Evolutionary conservation across 371 early-diverging fungal genomes (phyloP).

Genomic region (Mucor irregularis): DNA sequence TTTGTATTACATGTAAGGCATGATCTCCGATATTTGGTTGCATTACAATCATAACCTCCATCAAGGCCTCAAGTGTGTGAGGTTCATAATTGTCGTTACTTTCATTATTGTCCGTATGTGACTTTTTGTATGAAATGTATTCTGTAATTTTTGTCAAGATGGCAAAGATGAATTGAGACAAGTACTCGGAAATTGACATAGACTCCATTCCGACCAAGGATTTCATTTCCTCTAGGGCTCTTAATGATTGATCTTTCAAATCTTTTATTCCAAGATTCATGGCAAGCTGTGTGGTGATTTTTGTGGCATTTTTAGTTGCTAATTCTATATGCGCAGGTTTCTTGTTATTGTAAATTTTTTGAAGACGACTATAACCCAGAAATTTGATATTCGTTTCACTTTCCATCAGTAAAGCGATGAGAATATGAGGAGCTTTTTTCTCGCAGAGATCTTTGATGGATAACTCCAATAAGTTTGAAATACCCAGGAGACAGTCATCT

Average conservation of each 20-base stretch:
- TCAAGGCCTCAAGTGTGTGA: conserved; percentile 3
- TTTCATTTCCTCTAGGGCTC: not conserved
- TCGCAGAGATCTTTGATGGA: too few relatives aligned
- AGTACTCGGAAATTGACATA: not conserved
- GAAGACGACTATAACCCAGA: too few relatives aligned
- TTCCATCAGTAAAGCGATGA: too few relatives aligned
- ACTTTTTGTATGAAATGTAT: conserved; percentile 11
- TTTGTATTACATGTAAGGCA: conserved; percentile 17
- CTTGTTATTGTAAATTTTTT: not conserved
- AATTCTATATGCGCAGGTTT: not conserved
- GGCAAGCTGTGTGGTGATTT: conserved; percentile 3
- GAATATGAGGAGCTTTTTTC: too few relatives aligned
- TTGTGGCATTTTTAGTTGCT: not conserved
- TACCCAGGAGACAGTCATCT: too few relatives aligned
- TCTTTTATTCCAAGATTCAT: conserved; percentile 2
- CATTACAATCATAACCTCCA: conserved; percentile 3
- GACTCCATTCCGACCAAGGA: not conserved
- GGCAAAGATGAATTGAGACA: conserved; percentile 10
- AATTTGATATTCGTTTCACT: too few relatives aligned
- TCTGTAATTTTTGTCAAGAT: conserved; percentile 5
- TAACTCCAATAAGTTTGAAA: too few relatives aligned
- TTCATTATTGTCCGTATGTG: not conserved
- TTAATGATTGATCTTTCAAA: not conserved
- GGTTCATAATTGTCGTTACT: not conserved
- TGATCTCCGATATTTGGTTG: not conserved